phyloP scores from a whole-genome alignment of 768 basidiomycete species.

The Amyloporia xantha region DNA sequence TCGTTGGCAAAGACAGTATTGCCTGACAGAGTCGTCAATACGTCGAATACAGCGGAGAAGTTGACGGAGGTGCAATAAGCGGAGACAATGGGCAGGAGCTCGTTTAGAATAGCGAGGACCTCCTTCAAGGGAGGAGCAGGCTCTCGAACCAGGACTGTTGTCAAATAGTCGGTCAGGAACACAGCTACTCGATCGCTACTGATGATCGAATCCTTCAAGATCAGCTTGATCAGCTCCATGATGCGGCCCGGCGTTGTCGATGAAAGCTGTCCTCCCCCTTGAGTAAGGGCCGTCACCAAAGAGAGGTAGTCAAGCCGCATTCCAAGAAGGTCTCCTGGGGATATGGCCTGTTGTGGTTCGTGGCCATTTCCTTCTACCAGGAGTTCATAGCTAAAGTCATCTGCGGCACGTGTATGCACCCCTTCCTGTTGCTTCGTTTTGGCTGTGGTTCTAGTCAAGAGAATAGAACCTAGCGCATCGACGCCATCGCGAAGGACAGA shows the following conservation, averaged over 20 bases:
- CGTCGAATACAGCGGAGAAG: constrained; percentile 51
- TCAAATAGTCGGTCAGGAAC: constrained; percentile 50
- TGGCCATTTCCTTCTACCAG: constrained; percentile 8
- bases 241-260: constrained; percentile 35
- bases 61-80: constrained; percentile 43
- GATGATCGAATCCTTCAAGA: constrained; percentile 47
- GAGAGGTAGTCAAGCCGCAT: constrained; percentile 65
- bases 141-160: constrained; percentile 41
- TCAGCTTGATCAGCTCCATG: constrained; percentile 47
- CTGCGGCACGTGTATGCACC: constrained; percentile 21
- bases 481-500: constrained; percentile 59
- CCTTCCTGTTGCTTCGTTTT: constrained; percentile 39
- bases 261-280: constrained; percentile 41
- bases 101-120: constrained; percentile 44
- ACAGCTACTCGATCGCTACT: constrained; percentile 35
- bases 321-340: constrained; percentile 44
- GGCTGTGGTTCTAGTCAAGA: constrained; percentile 38
- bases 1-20: constrained; percentile 48
- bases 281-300: constrained; percentile 43
- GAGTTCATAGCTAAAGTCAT: constrained; percentile 18
- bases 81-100: constrained; percentile 50
- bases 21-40: constrained; percentile 37
- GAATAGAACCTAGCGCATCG: constrained; percentile 52
- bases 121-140: constrained; percentile 38
- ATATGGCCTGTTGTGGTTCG: constrained; percentile 30